Percentiles rank a stretch among this genome's conserved stretches.
These are phyloP conservation scores for Galerina sulciceps DNA, from an alignment of 768 basidiomycete species.

Conservation along the genomic window DNA sequence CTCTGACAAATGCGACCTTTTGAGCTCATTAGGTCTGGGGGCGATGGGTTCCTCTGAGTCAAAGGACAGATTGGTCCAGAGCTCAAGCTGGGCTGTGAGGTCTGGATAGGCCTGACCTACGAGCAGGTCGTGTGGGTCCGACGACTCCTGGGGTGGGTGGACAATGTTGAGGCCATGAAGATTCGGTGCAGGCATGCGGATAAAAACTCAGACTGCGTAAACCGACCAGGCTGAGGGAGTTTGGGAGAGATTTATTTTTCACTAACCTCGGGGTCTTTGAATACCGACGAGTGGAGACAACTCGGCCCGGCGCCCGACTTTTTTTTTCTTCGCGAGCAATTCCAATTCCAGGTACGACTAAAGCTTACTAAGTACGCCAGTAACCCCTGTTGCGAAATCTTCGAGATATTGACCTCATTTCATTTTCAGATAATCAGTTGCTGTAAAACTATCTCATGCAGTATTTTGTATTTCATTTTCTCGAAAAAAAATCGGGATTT, in stretches of 20 bases:
- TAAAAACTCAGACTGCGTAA: conserved; percentile 12
- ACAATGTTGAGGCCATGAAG: conserved; percentile 85
- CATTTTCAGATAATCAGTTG: not conserved
- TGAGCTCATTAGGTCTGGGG: conserved; percentile 39
- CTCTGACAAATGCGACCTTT: conserved; percentile 39
- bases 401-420: not conserved
- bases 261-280: conserved; percentile 15
- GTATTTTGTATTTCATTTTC: too few relatives aligned
- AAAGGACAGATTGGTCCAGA: conserved; percentile 86
- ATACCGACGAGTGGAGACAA: not conserved
- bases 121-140: conserved; percentile 62
- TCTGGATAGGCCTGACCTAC: conserved; percentile 70
- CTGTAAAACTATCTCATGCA: too few relatives aligned
- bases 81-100: conserved; percentile 74
- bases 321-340: conserved; percentile 5
- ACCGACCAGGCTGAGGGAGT: conserved; percentile 9
- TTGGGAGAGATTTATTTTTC: conserved; percentile 8
- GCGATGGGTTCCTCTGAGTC: conserved; percentile 70
- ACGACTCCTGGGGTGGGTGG: conserved; percentile 49
- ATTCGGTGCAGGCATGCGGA: conserved; percentile 60
- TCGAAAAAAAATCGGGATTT: too few relatives aligned
- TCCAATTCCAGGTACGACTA: conserved; percentile 5
- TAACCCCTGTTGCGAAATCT: not conserved
- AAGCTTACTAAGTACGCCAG: conserved; percentile 17
- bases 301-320: conserved; percentile 25